A percentile compares a stretch with the other conserved stretches of the same genome.
Evolutionary conservation across 192 early-diverging fungal genomes (phyloP).

Genomic region (Mortierella claussenii): DNA sequence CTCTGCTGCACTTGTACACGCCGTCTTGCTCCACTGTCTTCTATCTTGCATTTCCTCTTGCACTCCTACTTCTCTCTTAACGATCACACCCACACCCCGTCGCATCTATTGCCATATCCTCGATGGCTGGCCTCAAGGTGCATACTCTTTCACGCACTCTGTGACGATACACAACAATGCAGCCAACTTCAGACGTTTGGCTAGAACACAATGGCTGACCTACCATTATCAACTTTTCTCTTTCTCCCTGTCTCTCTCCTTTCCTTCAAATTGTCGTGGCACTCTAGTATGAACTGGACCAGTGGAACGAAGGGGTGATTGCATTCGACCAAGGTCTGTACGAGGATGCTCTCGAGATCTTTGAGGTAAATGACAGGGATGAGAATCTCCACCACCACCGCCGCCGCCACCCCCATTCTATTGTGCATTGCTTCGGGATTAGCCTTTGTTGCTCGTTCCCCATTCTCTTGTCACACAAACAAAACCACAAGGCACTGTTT

Average conservation of each 20-base stretch:
- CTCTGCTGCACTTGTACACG: not conserved
- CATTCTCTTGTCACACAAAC: too few relatives aligned
- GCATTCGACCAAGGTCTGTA: slow-evolving; percentile 82
- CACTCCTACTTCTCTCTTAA: slow-evolving; percentile 2
- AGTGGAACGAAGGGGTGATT: slow-evolving; percentile 82
- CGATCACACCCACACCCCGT: not conserved
- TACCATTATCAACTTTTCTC: not conserved
- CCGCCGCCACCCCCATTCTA: too few relatives aligned
- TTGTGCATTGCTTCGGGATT: not conserved
- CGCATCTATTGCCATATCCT: not conserved
- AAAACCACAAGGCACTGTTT: too few relatives aligned
- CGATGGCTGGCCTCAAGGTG: slow-evolving; percentile 15
- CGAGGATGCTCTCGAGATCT: slow-evolving; percentile 71
- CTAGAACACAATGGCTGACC: not conserved
- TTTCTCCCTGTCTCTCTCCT: not conserved
- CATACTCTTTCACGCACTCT: not conserved
- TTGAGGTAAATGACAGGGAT: slow-evolving; percentile 65
- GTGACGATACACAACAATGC: not conserved
- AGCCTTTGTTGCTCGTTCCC: too few relatives aligned
- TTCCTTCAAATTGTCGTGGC: slow-evolving; percentile 15
- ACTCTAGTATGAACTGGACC: slow-evolving; percentile 78
- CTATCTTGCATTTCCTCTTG: slow-evolving; percentile 31
- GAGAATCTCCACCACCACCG: too few relatives aligned
- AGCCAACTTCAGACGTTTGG: not conserved
- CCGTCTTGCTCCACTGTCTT: slow-evolving; percentile 5